Evolutionary conservation across 176 grass and related monocot species (phyloP).

Genomic region (Tillandsia leiboldiana): DNA sequence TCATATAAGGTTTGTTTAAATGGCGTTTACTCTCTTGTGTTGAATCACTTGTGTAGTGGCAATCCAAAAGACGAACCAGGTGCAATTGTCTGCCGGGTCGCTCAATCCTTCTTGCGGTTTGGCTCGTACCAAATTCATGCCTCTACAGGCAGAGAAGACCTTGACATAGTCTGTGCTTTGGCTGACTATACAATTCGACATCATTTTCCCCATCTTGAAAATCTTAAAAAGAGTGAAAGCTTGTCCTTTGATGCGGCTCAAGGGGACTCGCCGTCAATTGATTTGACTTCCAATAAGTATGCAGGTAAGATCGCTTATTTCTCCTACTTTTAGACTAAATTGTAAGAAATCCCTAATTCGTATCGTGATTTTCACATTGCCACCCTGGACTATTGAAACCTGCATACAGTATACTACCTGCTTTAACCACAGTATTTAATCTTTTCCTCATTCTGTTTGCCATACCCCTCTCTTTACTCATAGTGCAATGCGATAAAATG

Average conservation of each 20-base stretch:
- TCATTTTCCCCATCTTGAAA: conserved; percentile 82
- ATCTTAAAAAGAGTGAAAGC: conserved; percentile 72
- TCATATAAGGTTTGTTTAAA: not conserved
- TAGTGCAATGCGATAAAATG: no score
- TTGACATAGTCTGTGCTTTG: conserved; percentile 60
- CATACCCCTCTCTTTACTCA: no score
- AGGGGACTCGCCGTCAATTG: conserved; percentile 62
- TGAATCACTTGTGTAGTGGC: conserved; percentile 32
- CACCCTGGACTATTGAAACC: no score
- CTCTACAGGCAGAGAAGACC: conserved; percentile 55
- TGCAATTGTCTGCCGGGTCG: conserved; percentile 84
- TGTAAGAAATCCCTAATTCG: not conserved
- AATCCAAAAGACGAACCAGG: conserved; percentile 97
- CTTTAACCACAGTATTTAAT: no score
- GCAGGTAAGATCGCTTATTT: conserved; percentile 39
- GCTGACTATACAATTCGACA: conserved; percentile 66
- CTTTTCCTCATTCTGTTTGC: no score
- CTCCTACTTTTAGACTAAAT: not conserved
- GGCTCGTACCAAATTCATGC: conserved; percentile 93
- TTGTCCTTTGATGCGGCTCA: conserved; percentile 71
- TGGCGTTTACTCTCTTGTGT: not conserved
- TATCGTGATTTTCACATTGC: no score
- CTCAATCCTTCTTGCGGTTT: conserved; percentile 80
- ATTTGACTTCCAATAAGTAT: conserved; percentile 99
- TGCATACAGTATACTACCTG: no score